phyloP scores from a whole-genome alignment of 495 filamentous ascomycete genomes.

The Talaromyces stipitatus region DNA sequence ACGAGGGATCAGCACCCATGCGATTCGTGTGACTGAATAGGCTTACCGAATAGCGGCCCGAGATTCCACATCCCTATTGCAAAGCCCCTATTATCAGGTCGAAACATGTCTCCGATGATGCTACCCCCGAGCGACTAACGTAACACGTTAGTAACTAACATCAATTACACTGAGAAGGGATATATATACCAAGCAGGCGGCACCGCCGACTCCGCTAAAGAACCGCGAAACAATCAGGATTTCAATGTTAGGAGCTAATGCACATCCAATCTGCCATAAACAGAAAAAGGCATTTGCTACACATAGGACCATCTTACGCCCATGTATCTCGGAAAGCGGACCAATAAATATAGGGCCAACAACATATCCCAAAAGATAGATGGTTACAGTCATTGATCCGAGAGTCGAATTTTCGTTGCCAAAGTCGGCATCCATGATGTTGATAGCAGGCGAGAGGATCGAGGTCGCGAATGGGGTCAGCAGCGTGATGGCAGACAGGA shows the following conservation, averaged over 20 bases:
- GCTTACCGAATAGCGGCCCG: too few relatives aligned
- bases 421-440: not conserved
- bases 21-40: too few relatives aligned
- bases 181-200: too few relatives aligned
- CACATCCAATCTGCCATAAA: slow-evolving; percentile 51
- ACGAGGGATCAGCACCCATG: too few relatives aligned
- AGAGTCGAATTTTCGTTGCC: not conserved
- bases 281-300: slow-evolving; percentile 45
- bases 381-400: slow-evolving; percentile 9
- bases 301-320: slow-evolving; percentile 38
- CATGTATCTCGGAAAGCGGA: slow-evolving; percentile 48
- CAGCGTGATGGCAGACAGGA: slow-evolving; percentile 8
- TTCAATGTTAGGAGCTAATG: slow-evolving; percentile 36
- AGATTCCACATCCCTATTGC: too few relatives aligned
- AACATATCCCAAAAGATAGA: slow-evolving; percentile 34
- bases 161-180: too few relatives aligned
- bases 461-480: slow-evolving; percentile 9
- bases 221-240: slow-evolving; percentile 38
- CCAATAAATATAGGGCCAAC: slow-evolving; percentile 47
- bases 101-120: slow-evolving; percentile 38
- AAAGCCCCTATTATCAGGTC: slow-evolving; percentile 40
- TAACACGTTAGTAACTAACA: too few relatives aligned
- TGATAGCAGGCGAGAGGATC: slow-evolving; percentile 8
- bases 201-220: slow-evolving; percentile 36
- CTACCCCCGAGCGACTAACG: slow-evolving; percentile 22